A percentile compares a stretch with the other conserved stretches of the same genome.
Conservation (phyloP, 202 grass and related monocot species). For the Cymbopogon flexuosus region DNA sequence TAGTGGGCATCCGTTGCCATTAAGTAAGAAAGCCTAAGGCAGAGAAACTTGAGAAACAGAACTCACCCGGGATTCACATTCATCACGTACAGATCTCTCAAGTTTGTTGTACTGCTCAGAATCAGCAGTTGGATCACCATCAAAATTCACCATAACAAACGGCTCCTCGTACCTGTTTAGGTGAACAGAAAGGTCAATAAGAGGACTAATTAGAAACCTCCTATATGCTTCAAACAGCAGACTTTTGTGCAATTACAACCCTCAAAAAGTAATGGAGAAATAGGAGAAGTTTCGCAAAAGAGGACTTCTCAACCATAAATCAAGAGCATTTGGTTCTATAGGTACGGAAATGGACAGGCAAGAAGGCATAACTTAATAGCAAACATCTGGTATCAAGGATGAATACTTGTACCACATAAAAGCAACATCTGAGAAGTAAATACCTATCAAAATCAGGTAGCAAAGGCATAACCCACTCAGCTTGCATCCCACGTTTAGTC, state of each 20-base stretch:
- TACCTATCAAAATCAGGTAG: slow-evolving; percentile 92
- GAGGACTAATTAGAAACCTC: not conserved
- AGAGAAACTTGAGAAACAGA: slow-evolving; percentile 25
- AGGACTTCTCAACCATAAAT: not conserved
- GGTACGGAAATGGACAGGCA: slow-evolving; percentile 16
- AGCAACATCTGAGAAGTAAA: slow-evolving; percentile 6
- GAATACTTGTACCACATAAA: slow-evolving; percentile 3
- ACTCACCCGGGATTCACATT: slow-evolving; percentile 74
- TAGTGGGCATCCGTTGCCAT: not conserved
- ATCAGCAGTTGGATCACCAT: slow-evolving; percentile 96
- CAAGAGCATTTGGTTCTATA: not conserved
- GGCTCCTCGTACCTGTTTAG: slow-evolving; percentile 68
- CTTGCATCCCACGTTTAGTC: slow-evolving; percentile 73
- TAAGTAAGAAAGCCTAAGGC: slow-evolving; percentile 17
- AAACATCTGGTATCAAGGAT: not conserved
- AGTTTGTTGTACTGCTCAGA: slow-evolving; percentile 85
- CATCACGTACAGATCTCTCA: slow-evolving; percentile 56
- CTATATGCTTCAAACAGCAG: not conserved
- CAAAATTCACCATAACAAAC: slow-evolving; percentile 98
- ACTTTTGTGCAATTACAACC: not conserved
- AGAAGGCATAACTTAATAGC: not conserved
- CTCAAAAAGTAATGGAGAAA: not conserved
- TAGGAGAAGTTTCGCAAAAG: not conserved
- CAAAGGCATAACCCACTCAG: slow-evolving; percentile 75
- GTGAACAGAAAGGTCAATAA: slow-evolving; percentile 22